phyloP scores from a whole-genome alignment of 148 eudicot genomes.

The Camellia sinensis region DNA sequence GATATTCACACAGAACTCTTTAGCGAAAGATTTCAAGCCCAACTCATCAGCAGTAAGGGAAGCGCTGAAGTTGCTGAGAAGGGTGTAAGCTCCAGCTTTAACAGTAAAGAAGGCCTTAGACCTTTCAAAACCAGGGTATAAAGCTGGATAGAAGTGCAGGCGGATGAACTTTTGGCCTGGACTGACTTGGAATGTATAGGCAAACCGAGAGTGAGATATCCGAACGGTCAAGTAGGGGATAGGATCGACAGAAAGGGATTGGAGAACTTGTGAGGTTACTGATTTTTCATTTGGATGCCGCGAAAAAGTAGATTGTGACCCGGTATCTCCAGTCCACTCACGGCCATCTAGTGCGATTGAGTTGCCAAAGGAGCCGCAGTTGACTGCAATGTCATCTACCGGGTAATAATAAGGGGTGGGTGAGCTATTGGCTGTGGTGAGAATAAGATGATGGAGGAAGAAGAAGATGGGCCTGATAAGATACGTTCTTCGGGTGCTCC shows the following conservation, averaged over 20 bases:
- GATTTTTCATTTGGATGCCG: not conserved
- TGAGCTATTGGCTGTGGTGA: not conserved
- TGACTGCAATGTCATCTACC: slow-evolving; percentile 13
- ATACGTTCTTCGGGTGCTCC: too few relatives aligned
- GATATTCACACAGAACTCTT: slow-evolving; percentile 6
- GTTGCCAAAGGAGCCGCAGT: slow-evolving; percentile 24
- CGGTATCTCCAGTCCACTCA: slow-evolving; percentile 20
- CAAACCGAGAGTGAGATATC: slow-evolving; percentile 6
- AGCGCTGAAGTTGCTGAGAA: slow-evolving; percentile 14
- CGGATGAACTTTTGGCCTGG: slow-evolving; percentile 15
- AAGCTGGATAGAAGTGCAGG: not conserved
- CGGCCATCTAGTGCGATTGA: slow-evolving; percentile 19
- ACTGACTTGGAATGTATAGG: not conserved
- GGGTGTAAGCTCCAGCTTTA: slow-evolving; percentile 14
- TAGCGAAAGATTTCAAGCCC: not conserved
- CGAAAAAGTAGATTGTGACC: not conserved
- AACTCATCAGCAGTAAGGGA: slow-evolving; percentile 11
- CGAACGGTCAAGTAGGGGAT: slow-evolving; percentile 1
- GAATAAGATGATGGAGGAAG: not conserved
- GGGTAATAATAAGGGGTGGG: not conserved
- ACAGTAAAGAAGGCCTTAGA: slow-evolving; percentile 9
- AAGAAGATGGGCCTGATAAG: too few relatives aligned
- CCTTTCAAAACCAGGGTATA: slow-evolving; percentile 6
- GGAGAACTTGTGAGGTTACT: not conserved
- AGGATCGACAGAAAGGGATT: not conserved